These are phyloP conservation scores for Xylaria grammica DNA, from an alignment of 495 filamentous ascomycete genomes.

Conservation along the genomic window DNA sequence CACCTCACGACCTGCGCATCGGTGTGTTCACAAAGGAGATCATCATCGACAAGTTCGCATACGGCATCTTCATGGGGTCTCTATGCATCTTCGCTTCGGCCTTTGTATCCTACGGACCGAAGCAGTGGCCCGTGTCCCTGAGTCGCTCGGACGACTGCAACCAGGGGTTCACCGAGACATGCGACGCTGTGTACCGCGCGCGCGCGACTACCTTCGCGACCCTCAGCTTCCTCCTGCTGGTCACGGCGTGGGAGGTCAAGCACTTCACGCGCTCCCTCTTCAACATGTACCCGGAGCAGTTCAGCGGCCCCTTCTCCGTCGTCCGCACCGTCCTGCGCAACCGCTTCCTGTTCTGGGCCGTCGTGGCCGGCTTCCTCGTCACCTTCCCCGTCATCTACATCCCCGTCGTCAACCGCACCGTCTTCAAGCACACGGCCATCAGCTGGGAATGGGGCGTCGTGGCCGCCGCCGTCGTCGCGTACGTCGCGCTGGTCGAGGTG, in stretches of 20 bases:
- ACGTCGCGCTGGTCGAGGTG: slow-evolving; percentile 54
- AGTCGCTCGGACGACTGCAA: slow-evolving; percentile 52
- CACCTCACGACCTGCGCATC: slow-evolving; percentile 54
- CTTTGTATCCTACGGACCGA: slow-evolving; percentile 55
- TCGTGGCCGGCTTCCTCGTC: slow-evolving; percentile 60
- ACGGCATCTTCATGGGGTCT: slow-evolving; percentile 61
- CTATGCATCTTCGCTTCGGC: slow-evolving; percentile 60
- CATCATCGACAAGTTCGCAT: slow-evolving; percentile 61
- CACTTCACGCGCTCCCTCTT: slow-evolving; percentile 60
- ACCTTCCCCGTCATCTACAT: slow-evolving; percentile 64
- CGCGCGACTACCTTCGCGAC: slow-evolving; percentile 74
- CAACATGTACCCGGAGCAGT: slow-evolving; percentile 54
- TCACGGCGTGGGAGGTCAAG: slow-evolving; percentile 66
- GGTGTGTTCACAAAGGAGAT: slow-evolving; percentile 64
- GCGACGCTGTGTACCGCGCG: slow-evolving; percentile 63
- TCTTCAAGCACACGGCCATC: slow-evolving; percentile 63
- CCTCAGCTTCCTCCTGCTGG: slow-evolving; percentile 60
- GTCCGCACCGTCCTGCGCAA: slow-evolving; percentile 61
- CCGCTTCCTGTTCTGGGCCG: slow-evolving; percentile 62
- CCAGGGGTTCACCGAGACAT: slow-evolving; percentile 46
- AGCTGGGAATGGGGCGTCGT: slow-evolving; percentile 66
- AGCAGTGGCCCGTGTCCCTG: slow-evolving; percentile 34
- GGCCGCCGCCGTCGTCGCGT: slow-evolving; percentile 49
- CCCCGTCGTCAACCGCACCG: slow-evolving; percentile 56
- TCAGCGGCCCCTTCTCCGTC: slow-evolving; percentile 45